Conservation (phyloP, 2,329 filamentous ascomycete genomes). For the Colletotrichum kahawae region DNA sequence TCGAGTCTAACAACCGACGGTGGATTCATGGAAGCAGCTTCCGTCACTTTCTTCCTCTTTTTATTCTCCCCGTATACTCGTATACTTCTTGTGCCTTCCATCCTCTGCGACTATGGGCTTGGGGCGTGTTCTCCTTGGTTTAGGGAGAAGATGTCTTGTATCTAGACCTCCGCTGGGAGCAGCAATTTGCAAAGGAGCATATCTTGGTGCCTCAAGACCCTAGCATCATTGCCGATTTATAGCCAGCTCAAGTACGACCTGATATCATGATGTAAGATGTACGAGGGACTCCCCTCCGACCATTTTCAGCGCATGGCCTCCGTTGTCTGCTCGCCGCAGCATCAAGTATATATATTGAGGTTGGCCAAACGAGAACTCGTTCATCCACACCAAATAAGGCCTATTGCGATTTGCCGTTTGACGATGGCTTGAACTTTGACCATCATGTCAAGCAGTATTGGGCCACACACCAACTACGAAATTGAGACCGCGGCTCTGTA, state of each 20-base stretch:
- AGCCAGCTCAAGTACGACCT: too few species aligned
- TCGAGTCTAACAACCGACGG: too few species aligned
- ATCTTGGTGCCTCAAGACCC: too few species aligned
- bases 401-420: too few species aligned
- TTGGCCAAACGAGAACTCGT: fast-evolving
- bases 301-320: fast-evolving
- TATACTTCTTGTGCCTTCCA: neutral
- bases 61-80: neutral
- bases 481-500: neutral
- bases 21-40: too few species aligned
- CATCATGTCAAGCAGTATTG: fast-evolving
- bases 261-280: neutral
- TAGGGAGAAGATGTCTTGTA: too few species aligned
- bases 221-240: too few species aligned
- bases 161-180: too few species aligned
- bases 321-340: neutral
- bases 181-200: too few species aligned
- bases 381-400: neutral
- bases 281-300: fast-evolving
- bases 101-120: too few species aligned
- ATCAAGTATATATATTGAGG: neutral
- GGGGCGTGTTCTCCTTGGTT: too few species aligned
- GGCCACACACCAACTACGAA: neutral
- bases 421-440: neutral
- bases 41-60: neutral